Evolutionary conservation across 176 grass and related monocot species (phyloP).

Genomic region (Carex scoparia): DNA sequence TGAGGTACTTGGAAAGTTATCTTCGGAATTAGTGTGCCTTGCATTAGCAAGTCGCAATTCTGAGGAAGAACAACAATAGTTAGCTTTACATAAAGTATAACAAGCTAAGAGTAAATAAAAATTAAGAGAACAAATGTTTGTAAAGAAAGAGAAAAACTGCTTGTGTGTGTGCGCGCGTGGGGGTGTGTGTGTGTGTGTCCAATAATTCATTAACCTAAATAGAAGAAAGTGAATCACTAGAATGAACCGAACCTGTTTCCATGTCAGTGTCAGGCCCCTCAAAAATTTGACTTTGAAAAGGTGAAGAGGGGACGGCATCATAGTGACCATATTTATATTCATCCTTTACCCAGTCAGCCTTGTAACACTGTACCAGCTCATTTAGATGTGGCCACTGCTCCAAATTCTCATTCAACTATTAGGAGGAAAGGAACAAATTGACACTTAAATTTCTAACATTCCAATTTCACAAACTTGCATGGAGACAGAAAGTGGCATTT

Average conservation of each 20-base stretch:
- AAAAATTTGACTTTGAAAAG: conserved; percentile 92
- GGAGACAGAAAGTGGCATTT: background rate
- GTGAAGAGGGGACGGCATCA: conserved; percentile 45
- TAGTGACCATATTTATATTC: conserved; percentile 86
- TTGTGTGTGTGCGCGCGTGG: too few relatives aligned
- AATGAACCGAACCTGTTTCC: conserved; percentile 56
- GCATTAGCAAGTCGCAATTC: conserved; percentile 83
- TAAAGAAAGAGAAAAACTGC: background rate
- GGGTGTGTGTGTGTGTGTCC: background rate
- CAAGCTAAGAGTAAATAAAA: background rate
- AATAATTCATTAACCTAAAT: background rate
- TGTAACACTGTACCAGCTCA: conserved; percentile 91
- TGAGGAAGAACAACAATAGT: conserved; percentile 26
- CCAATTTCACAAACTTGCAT: conserved; percentile 20
- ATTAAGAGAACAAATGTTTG: background rate
- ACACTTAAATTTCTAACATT: conserved; percentile 8
- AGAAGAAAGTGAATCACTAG: background rate
- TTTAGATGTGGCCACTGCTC: conserved; percentile 98
- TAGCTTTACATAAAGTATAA: conserved; percentile 7
- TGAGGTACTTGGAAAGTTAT: conserved; percentile 87
- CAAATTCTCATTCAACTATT: conserved; percentile 90
- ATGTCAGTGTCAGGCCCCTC: conserved; percentile 96
- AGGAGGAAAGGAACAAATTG: conserved; percentile 11
- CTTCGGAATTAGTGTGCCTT: conserved; percentile 64
- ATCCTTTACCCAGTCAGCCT: conserved; percentile 88